phyloP scores from a whole-genome alignment of 1,284 basidiomycete genomes.

The Mycena citricolor region DNA sequence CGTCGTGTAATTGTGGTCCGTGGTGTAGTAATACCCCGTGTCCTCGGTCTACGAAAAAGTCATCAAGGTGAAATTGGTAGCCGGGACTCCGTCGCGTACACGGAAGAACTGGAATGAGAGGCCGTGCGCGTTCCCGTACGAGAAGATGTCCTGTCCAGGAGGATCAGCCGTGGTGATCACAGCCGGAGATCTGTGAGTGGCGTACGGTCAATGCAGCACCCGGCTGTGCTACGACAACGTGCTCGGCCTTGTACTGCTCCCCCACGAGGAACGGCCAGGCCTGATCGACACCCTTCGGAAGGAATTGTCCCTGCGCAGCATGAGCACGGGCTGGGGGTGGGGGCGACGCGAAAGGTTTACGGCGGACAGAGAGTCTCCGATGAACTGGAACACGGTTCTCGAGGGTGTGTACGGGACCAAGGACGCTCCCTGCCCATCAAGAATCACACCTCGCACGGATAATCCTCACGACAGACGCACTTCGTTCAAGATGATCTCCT shows the following conservation, averaged over 20 bases:
- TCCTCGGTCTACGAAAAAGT: constrained; percentile 52
- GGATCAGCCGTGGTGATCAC: too few relatives aligned
- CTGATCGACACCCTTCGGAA: constrained; percentile 53
- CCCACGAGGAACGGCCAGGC: constrained; percentile 58
- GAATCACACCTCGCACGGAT: neutral
- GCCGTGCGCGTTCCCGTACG: constrained; percentile 57
- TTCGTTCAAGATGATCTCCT: constrained; percentile 45
- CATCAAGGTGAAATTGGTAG: constrained; percentile 2
- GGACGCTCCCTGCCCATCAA: constrained; percentile 41
- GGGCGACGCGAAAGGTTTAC: constrained; percentile 31
- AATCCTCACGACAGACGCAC: constrained; percentile 31
- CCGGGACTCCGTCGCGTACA: constrained; percentile 23
- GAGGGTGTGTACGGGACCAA: constrained; percentile 48
- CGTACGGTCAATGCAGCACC: constrained; percentile 50
- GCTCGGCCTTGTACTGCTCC: constrained; percentile 54
- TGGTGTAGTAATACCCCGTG: constrained; percentile 51
- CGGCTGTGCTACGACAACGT: constrained; percentile 51
- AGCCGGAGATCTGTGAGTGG: too few relatives aligned
- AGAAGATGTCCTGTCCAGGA: constrained; percentile 47
- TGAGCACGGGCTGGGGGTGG: too few relatives aligned
- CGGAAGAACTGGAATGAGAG: constrained; percentile 53
- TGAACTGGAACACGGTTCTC: constrained; percentile 51
- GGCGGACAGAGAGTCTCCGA: constrained; percentile 58
- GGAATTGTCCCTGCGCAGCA: constrained; percentile 48
- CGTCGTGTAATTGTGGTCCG: constrained; percentile 59